phyloP scores from a whole-genome alignment of 2,329 filamentous ascomycete genomes.

The Fusarium duplospermum region DNA sequence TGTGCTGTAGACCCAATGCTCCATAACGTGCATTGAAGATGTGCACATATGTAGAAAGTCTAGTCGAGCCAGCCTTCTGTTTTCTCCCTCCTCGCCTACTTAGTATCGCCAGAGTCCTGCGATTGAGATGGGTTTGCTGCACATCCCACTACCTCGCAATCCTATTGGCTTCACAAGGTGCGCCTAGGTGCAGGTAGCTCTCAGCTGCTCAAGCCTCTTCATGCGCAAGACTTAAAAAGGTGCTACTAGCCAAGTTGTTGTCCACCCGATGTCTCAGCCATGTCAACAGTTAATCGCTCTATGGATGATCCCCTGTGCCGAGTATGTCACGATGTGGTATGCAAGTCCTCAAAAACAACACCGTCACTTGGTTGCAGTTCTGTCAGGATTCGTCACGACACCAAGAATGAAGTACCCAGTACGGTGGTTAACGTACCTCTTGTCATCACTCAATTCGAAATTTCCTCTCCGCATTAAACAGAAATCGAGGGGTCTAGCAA shows the following conservation, averaged over 20 bases:
- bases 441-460: background rate
- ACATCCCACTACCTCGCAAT: background rate
- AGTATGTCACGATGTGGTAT: background rate
- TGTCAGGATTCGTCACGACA: background rate
- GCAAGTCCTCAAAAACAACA: background rate
- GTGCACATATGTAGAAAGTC: background rate
- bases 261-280: background rate
- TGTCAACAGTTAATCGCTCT: background rate
- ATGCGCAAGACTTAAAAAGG: constrained; percentile 2
- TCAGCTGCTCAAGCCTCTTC: constrained; percentile 3
- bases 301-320: background rate
- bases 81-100: constrained; percentile 3
- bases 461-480: background rate
- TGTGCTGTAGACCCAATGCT: background rate
- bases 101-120: background rate
- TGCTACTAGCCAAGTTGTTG: background rate
- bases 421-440: background rate
- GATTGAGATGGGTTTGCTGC: background rate
- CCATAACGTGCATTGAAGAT: background rate
- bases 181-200: background rate
- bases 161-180: background rate
- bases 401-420: background rate
- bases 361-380: background rate
- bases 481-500: background rate
- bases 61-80: background rate